phyloP scores from a whole-genome alignment of 2,329 filamentous ascomycete genomes.

The Cordyceps javanica region DNA sequence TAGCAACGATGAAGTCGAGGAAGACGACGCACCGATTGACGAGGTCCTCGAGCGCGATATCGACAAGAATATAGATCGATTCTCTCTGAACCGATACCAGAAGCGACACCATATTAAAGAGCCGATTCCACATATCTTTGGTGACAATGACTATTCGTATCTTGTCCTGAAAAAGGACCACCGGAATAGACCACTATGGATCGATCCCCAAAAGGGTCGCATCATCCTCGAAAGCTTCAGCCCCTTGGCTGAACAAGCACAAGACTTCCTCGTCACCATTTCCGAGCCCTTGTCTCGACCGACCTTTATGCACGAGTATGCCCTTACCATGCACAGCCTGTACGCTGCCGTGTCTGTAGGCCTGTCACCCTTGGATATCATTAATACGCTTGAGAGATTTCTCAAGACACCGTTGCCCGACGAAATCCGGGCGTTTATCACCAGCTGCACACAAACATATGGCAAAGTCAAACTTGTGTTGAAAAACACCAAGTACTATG shows the following conservation, averaged over 20 bases:
- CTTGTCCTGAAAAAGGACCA: conserved; percentile 78
- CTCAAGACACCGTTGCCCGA: conserved; percentile 83
- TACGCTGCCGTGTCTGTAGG: conserved; percentile 92
- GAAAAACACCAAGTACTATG: conserved; percentile 89
- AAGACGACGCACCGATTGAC: conserved; percentile 45
- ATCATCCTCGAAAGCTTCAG: conserved; percentile 91
- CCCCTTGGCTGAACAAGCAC: conserved; percentile 69
- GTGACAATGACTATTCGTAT: conserved; percentile 65
- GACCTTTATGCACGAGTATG: conserved; percentile 80
- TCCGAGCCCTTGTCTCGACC: conserved; percentile 82
- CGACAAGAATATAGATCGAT: conserved; percentile 54
- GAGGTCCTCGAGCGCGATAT: conserved; percentile 48
- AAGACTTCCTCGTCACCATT: conserved; percentile 86
- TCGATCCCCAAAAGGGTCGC: conserved; percentile 70
- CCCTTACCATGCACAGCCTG: conserved; percentile 76
- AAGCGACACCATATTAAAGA: conserved; percentile 38
- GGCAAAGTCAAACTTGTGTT: conserved; percentile 94
- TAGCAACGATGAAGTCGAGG: conserved; percentile 44
- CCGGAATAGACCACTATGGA: conserved; percentile 77
- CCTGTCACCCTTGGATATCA: conserved; percentile 82
- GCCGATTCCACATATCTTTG: conserved; percentile 41
- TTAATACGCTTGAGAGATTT: conserved; percentile 78
- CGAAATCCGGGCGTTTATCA: conserved; percentile 73
- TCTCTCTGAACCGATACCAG: conserved; percentile 48
- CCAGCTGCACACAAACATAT: conserved; percentile 77